Evolutionary conservation across 2,329 filamentous ascomycete genomes (phyloP).

Genomic region (Beauveria asiatica): DNA sequence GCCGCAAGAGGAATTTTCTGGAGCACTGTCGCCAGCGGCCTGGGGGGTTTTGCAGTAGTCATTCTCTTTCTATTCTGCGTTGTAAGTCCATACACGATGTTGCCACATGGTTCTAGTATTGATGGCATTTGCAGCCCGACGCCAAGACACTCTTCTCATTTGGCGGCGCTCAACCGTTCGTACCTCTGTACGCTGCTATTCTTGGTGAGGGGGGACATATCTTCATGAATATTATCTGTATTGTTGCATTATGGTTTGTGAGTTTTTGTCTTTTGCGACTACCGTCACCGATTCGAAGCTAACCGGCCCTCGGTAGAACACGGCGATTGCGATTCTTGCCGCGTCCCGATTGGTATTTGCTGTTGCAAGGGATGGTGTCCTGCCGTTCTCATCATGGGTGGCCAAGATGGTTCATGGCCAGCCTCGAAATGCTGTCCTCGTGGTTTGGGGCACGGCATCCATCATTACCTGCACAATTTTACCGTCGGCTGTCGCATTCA

Average conservation of each 20-base stretch:
- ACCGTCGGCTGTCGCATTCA: conserved; percentile 44
- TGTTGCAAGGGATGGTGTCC: conserved; percentile 51
- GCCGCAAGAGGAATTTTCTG: conserved; percentile 52
- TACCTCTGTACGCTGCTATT: conserved; percentile 47
- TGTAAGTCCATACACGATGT: conserved; percentile 22
- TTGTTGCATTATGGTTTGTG: conserved; percentile 42
- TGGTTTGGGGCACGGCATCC: conserved; percentile 46
- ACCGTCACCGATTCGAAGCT: not conserved
- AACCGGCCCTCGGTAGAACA: conserved; percentile 32
- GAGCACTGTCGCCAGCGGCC: conserved; percentile 47
- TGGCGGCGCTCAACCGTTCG: conserved; percentile 49
- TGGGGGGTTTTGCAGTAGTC: conserved; percentile 46
- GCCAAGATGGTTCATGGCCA: conserved; percentile 46
- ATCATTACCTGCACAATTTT: conserved; percentile 51
- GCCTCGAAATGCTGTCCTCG: conserved; percentile 50
- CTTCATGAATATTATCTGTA: conserved; percentile 53
- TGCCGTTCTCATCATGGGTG: conserved; percentile 51
- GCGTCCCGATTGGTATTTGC: conserved; percentile 55
- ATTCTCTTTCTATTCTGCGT: conserved; percentile 53
- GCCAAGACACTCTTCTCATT: conserved; percentile 44
- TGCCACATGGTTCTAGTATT: not conserved
- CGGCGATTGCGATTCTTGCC: conserved; percentile 49
- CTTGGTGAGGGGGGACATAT: conserved; percentile 48
- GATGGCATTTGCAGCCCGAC: conserved; percentile 31
- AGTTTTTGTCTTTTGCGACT: conserved; percentile 14